These are phyloP conservation scores for Geotrichum ghanense DNA, from an alignment of 805 yeast genomes.

Conservation along the genomic window DNA sequence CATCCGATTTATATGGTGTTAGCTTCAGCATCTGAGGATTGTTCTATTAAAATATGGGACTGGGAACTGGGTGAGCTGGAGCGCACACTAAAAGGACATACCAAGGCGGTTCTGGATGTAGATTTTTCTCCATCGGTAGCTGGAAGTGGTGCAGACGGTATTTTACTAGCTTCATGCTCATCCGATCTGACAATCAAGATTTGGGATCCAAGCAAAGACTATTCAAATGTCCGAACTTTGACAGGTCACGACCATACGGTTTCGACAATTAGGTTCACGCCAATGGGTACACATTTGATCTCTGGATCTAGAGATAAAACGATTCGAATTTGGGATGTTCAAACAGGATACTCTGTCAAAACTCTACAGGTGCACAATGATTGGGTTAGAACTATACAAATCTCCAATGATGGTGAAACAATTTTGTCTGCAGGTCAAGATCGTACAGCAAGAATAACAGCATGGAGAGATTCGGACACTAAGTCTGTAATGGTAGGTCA, in stretches of 20 bases:
- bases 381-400: constrained; percentile 56
- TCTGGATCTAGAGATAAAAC: constrained; percentile 88
- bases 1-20: constrained; percentile 67
- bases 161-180: constrained; percentile 36
- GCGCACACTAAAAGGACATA: constrained; percentile 59
- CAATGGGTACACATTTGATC: constrained; percentile 37
- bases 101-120: constrained; percentile 51
- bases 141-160: constrained; percentile 29
- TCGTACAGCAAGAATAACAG: constrained; percentile 58
- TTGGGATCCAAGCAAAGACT: constrained; percentile 49
- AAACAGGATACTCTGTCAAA: constrained; percentile 52
- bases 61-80: constrained; percentile 51
- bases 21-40: constrained; percentile 60
- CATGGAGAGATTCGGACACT: constrained; percentile 55
- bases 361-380: constrained; percentile 74
- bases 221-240: constrained; percentile 47
- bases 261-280: constrained; percentile 46
- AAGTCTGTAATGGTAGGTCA: constrained; percentile 63
- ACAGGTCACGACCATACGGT: constrained; percentile 85
- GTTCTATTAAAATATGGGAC: constrained; percentile 66
- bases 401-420: constrained; percentile 39
- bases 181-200: constrained; percentile 49
- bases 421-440: constrained; percentile 70
- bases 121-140: constrained; percentile 26
- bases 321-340: constrained; percentile 64